Evolutionary conservation across 2,329 filamentous ascomycete species (phyloP), one percentile per base, ranked within the genome.

Genomic region (Colletotrichum sp.): DNA sequence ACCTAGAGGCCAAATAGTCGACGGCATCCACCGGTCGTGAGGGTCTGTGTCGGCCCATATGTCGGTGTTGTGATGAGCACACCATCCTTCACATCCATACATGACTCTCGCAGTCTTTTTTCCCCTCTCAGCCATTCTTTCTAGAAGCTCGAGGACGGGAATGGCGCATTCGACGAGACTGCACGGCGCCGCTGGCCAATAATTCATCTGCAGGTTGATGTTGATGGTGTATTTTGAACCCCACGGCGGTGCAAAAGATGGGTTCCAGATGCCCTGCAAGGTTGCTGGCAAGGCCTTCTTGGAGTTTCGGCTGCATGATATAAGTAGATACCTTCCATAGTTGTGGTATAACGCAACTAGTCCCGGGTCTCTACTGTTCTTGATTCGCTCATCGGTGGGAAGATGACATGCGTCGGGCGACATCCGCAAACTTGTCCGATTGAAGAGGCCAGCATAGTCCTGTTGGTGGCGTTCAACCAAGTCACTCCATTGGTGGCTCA

Each of bases 221-320:
- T 88, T 88, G 76, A 87, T 83, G 7, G 86, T 87, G 76, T 84
- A 88, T 77, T 87, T 87, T 44, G 82, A 83, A 4, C 84, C 84
- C 86, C 86, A 88, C 8, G 84, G 79, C 3, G 86, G 86, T 9
- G 80, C 79, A 72, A 85, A 85, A 10, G 83, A 80, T 2, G 83
- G 78, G 71, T 87, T 87, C 86, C 86, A 88, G 52, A 87, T 84
- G 3, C 86, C 87, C 74, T 88, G 87, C 2, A 88, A 81, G 49
- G 85, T 88, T 6, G 86, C 84, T 1, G 87, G 86, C 8, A 88
- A 78, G 2, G 76, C 67, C 67, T 69, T 75, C 5, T 34, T 13
- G 8, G 52, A 71, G 44, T 65, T 63, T 2, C 78, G 76, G 21
- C 78, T 79, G 32, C 71, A 73, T 5, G 78, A 78, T 28, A 79